phyloP scores from a whole-genome alignment of 2,329 filamentous ascomycete genomes.

The Verticillium albo-atrum region DNA sequence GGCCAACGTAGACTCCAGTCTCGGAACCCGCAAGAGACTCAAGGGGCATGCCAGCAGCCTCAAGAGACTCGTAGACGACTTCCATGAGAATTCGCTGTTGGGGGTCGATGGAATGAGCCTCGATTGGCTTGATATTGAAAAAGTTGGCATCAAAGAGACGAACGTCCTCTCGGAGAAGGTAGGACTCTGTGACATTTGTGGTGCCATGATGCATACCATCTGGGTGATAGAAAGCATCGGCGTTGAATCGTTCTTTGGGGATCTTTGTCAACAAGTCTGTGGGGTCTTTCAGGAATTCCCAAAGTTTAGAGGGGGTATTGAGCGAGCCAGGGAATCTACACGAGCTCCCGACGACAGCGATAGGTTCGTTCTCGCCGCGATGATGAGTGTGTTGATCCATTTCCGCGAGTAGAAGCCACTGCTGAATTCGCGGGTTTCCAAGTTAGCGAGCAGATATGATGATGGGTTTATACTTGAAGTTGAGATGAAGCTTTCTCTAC shows the following conservation, averaged over 20 bases:
- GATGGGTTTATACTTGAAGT: no score
- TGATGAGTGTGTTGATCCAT: no score
- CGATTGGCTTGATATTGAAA: constrained; percentile 20
- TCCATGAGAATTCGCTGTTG: constrained; percentile 27
- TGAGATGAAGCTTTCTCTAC: no score
- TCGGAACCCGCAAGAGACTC: constrained; percentile 2
- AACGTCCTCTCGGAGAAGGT: constrained; percentile 16
- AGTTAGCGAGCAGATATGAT: no score
- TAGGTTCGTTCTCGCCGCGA: background rate
- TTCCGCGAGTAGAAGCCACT: no score
- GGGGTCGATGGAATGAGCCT: constrained; percentile 25
- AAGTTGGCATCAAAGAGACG: constrained; percentile 19
- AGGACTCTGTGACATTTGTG: constrained; percentile 13
- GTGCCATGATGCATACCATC: constrained; percentile 14
- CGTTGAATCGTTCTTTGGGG: constrained; percentile 39
- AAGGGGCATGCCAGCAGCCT: constrained; percentile 11
- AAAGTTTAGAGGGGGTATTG: constrained; percentile 4
- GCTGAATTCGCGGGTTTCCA: no score
- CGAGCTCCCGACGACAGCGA: constrained; percentile 3
- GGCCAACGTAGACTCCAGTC: constrained; percentile 15
- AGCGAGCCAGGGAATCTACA: constrained; percentile 5
- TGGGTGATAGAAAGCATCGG: constrained; percentile 5
- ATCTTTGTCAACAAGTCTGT: constrained; percentile 28
- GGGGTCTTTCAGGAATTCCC: constrained; percentile 4
- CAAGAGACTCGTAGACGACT: constrained; percentile 26